Evolutionary conservation across 2,329 filamentous ascomycete genomes (phyloP).

Genomic region (Fusarium sambucinum): DNA sequence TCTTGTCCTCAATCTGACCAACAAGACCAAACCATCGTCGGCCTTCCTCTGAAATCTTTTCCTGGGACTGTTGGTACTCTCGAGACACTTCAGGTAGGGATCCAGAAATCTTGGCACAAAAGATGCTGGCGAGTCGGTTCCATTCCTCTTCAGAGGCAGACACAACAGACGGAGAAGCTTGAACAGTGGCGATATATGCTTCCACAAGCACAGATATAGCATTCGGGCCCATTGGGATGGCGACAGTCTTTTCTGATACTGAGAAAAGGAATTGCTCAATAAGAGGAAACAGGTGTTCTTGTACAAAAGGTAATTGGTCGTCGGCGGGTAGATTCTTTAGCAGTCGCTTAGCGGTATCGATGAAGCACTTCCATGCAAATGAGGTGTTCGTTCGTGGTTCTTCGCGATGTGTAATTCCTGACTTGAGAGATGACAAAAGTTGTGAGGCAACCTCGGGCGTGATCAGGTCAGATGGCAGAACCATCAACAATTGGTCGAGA

Average conservation of each 20-base stretch:
- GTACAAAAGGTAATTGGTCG: slow-evolving; percentile 61
- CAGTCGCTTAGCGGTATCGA: slow-evolving; percentile 71
- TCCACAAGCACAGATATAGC: slow-evolving; percentile 59
- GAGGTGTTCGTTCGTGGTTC: slow-evolving; percentile 77
- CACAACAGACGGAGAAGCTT: slow-evolving; percentile 57
- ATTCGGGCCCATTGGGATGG: slow-evolving; percentile 52
- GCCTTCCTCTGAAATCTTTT: slow-evolving; percentile 73
- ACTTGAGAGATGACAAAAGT: slow-evolving; percentile 75
- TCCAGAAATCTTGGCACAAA: slow-evolving; percentile 76
- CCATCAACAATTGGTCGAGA: slow-evolving; percentile 71
- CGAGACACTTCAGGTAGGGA: slow-evolving; percentile 86
- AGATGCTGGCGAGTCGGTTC: slow-evolving; percentile 68
- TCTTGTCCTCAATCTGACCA: slow-evolving; percentile 58
- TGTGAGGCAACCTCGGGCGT: slow-evolving; percentile 65
- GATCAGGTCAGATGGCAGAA: slow-evolving; percentile 64
- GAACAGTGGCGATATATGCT: slow-evolving; percentile 60
- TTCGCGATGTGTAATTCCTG: slow-evolving; percentile 78
- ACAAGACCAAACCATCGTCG: slow-evolving; percentile 75
- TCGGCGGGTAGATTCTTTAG: slow-evolving; percentile 59
- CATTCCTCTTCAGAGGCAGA: slow-evolving; percentile 70
- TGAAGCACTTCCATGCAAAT: slow-evolving; percentile 81
- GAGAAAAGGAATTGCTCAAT: slow-evolving; percentile 67
- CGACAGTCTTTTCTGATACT: slow-evolving; percentile 53
- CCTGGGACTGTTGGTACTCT: slow-evolving; percentile 79
- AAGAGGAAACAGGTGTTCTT: slow-evolving; percentile 65